Evolutionary conservation across 805 yeast genomes (phyloP), one percentile per base, ranked within the genome.

Genomic region (Nematodospora valgi): DNA sequence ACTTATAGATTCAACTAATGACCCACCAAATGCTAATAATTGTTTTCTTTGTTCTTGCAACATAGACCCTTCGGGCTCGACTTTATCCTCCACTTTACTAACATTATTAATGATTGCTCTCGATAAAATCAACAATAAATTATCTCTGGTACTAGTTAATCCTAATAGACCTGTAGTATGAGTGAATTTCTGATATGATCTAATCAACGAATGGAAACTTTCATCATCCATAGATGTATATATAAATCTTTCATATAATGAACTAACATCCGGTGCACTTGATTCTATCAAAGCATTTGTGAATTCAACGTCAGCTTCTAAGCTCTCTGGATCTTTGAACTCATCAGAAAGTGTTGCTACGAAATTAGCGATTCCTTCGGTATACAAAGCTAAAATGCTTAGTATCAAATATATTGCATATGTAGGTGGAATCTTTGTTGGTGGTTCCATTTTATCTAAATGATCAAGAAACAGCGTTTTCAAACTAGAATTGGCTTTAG

Each of bases 101-200:
- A 28, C 37, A 27, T 35, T 41, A 22, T 39, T 40, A 7, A 43
- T 45, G 7, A 56, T 53, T 4, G 57, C 54, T 14, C 43, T 48
- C 0, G 68, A 51, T 14, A 65, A 41, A 18, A 61, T 41, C 22
- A 34, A 26, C 10, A 67, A 45, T 12, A 63, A 42, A 0, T 76
- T 73, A 48, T 86, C 84, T 32, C 95, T 63, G 15, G 81, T 64
- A 0, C 62, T 64, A 1, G 56, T 50, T 9, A 83, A 52, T 0
- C 78, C 80, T n/a, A 88, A 56, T 11, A 86, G 61, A 0, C 97
- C 97, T 0, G 89, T 73, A 0, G 89, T 78, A 52, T 87, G 96
- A 5, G 95, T 78, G 32, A 86, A 67, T 43, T 82, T 80, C 54
- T 91, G 97, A 6, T 86, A 68, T 0, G 94, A 74, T 25, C 95